Evolutionary conservation across 345 rosid species (phyloP).

Genomic region (Ceriops tagal): DNA sequence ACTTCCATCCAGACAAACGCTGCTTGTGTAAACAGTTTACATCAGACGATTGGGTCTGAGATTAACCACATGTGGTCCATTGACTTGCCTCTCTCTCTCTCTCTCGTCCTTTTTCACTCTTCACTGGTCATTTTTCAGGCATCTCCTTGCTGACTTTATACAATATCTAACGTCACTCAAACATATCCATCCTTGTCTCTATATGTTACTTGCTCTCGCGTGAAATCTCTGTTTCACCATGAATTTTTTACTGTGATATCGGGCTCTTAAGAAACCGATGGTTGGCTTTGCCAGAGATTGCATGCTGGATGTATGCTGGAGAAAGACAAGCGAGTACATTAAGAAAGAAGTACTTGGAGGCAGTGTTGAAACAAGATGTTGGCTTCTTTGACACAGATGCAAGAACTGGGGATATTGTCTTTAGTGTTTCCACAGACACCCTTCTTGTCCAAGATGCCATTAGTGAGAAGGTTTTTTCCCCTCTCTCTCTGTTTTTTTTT

Average conservation of each 20-base stretch:
- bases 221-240: not conserved
- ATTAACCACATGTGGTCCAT: constrained; percentile 50
- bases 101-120: constrained; percentile 17
- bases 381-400: constrained; percentile 74
- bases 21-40: constrained; percentile 28
- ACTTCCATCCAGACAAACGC: constrained; percentile 6
- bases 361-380: constrained; percentile 79
- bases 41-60: constrained; percentile 22
- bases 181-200: not conserved
- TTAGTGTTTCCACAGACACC: constrained; percentile 68
- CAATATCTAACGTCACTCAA: not conserved
- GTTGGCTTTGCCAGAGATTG: constrained; percentile 52
- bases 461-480: constrained; percentile 64
- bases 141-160: not conserved
- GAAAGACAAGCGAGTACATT: constrained; percentile 81
- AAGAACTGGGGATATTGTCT: constrained; percentile 71
- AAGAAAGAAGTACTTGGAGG: constrained; percentile 68
- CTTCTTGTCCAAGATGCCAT: constrained; percentile 82
- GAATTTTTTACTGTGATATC: not conserved
- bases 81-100: constrained; percentile 36
- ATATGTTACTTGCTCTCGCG: not conserved
- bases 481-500: no score
- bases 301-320: constrained; percentile 90
- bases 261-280: not conserved
- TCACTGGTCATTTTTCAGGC: constrained; percentile 26